A percentile compares a stretch with the other conserved stretches of the same genome.
These are phyloP conservation scores for Fragaria nilgerrensis DNA, from an alignment of 306 rosid genomes.

Conservation along the genomic window DNA sequence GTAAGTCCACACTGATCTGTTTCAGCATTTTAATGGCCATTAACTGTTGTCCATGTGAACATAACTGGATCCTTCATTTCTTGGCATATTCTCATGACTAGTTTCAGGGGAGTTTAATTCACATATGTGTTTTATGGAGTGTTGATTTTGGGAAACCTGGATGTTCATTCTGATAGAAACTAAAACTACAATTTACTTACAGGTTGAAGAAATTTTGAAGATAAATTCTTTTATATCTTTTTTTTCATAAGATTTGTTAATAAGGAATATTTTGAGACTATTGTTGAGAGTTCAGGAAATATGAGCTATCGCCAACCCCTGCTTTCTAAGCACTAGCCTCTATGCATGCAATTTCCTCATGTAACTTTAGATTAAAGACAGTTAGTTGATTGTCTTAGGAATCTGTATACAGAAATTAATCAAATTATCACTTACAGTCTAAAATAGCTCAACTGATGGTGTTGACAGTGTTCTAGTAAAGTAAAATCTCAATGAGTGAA, in stretches of 20 bases:
- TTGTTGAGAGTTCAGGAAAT: neutral
- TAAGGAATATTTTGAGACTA: neutral
- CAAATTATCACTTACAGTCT: neutral
- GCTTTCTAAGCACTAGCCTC: neutral
- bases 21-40: neutral
- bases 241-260: neutral
- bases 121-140: neutral
- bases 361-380: neutral
- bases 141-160: neutral
- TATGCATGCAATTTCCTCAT: neutral
- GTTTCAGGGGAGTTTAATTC: neutral
- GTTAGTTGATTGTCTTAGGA: neutral
- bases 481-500: neutral
- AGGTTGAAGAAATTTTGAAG: neutral
- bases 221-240: neutral
- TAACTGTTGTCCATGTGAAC: neutral
- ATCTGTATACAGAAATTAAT: neutral
- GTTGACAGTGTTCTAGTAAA: neutral
- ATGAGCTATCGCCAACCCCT: neutral
- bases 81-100: neutral
- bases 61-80: neutral
- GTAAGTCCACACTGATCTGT: neutral
- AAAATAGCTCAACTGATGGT: neutral
- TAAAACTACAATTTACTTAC: neutral
- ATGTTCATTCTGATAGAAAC: neutral